A percentile compares a stretch with the other conserved stretches of the same genome.
These are phyloP conservation scores for Aspergillus fischeri DNA, from an alignment of 2,329 filamentous ascomycete species.

Conservation along the genomic window DNA sequence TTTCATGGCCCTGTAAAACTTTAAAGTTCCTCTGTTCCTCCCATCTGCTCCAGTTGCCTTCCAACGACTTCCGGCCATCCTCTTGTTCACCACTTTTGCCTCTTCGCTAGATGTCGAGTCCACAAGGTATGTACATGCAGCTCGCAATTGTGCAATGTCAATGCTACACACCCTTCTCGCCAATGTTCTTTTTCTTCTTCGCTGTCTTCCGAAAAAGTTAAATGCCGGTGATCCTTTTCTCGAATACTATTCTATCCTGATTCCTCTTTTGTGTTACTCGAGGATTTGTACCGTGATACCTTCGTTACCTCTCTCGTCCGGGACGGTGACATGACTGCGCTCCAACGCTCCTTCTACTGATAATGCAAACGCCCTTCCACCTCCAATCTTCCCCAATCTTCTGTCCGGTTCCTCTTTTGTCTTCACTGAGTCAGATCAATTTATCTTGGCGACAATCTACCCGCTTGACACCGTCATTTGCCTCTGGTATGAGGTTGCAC, in stretches of 20 bases:
- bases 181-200: slow-evolving; percentile 1
- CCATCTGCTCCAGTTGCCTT: slow-evolving; percentile 9
- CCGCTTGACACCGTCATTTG: background rate
- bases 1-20: slow-evolving; percentile 5
- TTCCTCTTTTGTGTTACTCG: slow-evolving; percentile 14
- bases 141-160: background rate
- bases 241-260: slow-evolving; percentile 6
- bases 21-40: background rate
- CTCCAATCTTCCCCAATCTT: slow-evolving; percentile 1
- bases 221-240: slow-evolving; percentile 10
- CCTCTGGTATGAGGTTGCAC: background rate
- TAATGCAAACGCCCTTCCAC: slow-evolving; percentile 1
- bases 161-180: background rate
- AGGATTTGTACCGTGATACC: slow-evolving; percentile 18
- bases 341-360: slow-evolving; percentile 20
- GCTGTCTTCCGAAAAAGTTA: background rate
- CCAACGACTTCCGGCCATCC: background rate
- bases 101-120: slow-evolving; percentile 17
- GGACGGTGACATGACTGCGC: slow-evolving; percentile 14
- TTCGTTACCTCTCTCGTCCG: slow-evolving; percentile 12
- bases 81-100: background rate
- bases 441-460: background rate
- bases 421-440: background rate
- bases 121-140: slow-evolving; percentile 13
- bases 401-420: background rate